Base-by-base conservation (phyloP, 2,329 filamentous ascomycete genomes). In the Cryphonectria radicalis region DNA sequence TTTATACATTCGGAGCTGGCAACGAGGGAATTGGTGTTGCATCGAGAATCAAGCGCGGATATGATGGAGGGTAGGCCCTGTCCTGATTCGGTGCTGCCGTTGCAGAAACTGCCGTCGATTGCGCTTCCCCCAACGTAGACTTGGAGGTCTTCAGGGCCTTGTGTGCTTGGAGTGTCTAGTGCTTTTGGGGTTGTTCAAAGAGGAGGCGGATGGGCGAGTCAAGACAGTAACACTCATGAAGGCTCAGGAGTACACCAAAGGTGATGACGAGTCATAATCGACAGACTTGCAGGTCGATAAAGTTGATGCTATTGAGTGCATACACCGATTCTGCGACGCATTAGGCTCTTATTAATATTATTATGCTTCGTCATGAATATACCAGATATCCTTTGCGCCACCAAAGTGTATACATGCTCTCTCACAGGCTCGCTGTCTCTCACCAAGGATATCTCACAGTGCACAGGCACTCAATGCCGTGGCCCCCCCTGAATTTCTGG, bases 1-100 rank as follows among this genome's bases (percentile, higher is more conserved):
- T 72, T 72, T 62, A 70, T 72, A 13, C 71, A 72, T 62, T 67
- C 71, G 60, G 59, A 70, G 32, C 65, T 72, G 28, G 68, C 71
- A n/a, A 72, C 71, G 43, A 62, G 71, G 35, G 65, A 72, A n/a
- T 32, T 72, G 62, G 71, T 72, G 55, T 53, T 72, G 62, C 71
- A 72, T 50, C 57, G 53, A 35, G 35, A 43, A 14, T 70, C 68
- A 28, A 68, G 64, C 59, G 37, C 35, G 35, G 68, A 70, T 25
- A 70, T 72, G 71, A 72, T 72, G 71, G 65, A 69, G 4, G 68
- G 60, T 8, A 63, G 71, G 59, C 53, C 68, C 6, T 67, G 63
- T 35, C 71, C 71, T 25, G 68, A 70, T 46, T 60, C 71, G 35
- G 71, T 70, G 14, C 46, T 72, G 53, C 57, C 42, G 66, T 40